Evolutionary conservation across 2,329 filamentous ascomycete genomes (phyloP).

Genomic region (Mariannaea sp.): DNA sequence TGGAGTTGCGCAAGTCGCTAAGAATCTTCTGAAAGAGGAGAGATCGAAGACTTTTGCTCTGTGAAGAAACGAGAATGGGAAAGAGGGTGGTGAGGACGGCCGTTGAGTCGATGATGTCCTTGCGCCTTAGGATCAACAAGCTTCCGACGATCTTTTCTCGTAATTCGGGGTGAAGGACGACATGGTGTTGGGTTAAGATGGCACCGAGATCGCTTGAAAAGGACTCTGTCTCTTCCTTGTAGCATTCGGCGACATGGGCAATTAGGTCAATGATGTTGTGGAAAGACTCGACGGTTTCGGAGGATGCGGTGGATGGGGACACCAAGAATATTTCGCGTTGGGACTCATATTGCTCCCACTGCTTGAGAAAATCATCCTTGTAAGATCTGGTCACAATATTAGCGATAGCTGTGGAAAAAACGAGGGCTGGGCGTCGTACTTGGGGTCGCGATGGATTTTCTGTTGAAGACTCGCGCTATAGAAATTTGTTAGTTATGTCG

Average conservation of each 20-base stretch:
- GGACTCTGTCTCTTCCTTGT: constrained; percentile 75
- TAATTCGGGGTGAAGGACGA: constrained; percentile 78
- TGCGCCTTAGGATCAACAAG: constrained; percentile 83
- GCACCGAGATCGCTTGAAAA: constrained; percentile 83
- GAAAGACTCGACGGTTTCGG: constrained; percentile 80
- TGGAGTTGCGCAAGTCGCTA: constrained; percentile 85
- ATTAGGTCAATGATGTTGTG: constrained; percentile 93
- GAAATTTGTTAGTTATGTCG: constrained; percentile 33
- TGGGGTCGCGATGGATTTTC: constrained; percentile 86
- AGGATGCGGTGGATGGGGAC: constrained; percentile 77
- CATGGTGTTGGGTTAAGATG: constrained; percentile 82
- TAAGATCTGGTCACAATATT: constrained; percentile 66
- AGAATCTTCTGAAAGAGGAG: constrained; percentile 89
- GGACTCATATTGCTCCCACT: constrained; percentile 90
- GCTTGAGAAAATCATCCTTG: constrained; percentile 82
- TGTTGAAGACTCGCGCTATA: constrained; percentile 82
- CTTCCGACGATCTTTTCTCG: constrained; percentile 94
- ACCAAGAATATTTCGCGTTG: constrained; percentile 90
- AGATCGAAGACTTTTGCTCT: constrained; percentile 84
- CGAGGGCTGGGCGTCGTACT: constrained; percentile 51
- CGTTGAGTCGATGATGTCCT: constrained; percentile 87
- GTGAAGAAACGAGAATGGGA: constrained; percentile 88
- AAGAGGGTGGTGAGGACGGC: constrained; percentile 89
- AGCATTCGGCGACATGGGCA: constrained; percentile 91
- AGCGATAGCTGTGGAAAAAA: constrained; percentile 18